Evolutionary conservation across 345 rosid genomes (phyloP).

Genomic region (Triadica sebifera): DNA sequence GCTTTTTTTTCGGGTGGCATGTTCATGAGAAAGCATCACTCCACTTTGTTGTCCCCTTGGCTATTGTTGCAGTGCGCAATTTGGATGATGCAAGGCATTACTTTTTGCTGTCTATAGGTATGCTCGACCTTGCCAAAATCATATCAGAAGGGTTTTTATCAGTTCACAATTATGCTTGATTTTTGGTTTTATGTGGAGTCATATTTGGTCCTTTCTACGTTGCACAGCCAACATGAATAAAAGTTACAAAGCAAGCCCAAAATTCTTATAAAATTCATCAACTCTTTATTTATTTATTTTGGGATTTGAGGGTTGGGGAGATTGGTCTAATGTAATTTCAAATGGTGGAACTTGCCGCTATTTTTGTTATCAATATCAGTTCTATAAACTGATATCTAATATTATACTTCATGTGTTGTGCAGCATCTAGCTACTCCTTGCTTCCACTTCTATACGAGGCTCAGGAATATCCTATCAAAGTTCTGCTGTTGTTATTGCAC

Average conservation of each 20-base stretch:
- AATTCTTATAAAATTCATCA: too few relatives aligned
- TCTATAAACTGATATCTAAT: conserved; percentile 11
- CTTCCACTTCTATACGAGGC: conserved; percentile 77
- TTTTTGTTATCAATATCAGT: background rate
- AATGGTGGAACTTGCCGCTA: too few relatives aligned
- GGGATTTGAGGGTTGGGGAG: too few relatives aligned
- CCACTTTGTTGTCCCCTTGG: conserved; percentile 80
- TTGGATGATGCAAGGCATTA: conserved; percentile 83
- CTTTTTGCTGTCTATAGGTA: conserved; percentile 79
- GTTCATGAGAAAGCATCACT: conserved; percentile 97
- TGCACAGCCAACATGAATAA: background rate
- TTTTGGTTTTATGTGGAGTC: background rate
- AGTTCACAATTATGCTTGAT: background rate
- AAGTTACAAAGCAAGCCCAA: background rate
- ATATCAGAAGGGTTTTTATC: background rate
- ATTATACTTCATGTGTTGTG: conserved; percentile 22
- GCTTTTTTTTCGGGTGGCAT: conserved; percentile 96
- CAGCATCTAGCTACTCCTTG: conserved; percentile 83
- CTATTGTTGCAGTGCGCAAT: conserved; percentile 66
- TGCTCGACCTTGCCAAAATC: background rate
- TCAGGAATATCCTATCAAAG: conserved; percentile 86
- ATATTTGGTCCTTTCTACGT: too few relatives aligned
- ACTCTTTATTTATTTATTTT: too few relatives aligned
- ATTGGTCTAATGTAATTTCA: too few relatives aligned
- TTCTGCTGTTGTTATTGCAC: conserved; percentile 57